Base-by-base conservation (phyloP, 805 yeast genomes). In the Yamadazyma scolyti region DNA sequence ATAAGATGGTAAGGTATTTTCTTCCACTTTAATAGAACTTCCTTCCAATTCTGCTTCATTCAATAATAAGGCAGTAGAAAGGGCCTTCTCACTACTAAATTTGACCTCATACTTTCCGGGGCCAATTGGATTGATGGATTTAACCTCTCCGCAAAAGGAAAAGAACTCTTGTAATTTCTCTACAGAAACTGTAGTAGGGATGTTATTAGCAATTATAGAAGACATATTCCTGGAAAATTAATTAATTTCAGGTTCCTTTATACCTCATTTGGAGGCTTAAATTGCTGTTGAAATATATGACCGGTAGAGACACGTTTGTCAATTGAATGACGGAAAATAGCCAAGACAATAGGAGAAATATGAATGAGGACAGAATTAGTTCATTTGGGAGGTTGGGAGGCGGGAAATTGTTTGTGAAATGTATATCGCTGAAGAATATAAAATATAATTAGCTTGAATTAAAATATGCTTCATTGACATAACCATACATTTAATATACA, bases 21-120 rank as follows among this genome's bases (percentile, higher is more conserved):
- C 55, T 40, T 37, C 60, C 43, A 82, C 80, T 20, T 57, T 51
- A 25, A 83, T 77, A 8, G 69, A 61, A 27, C 58, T 52, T 8
- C 81, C 79, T 23, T 75, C 84, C 27, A 84, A 68, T 52, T 81
- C 85, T 3, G 90, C 88, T 26, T 84, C 88, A 40, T 80, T 73
- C 33, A 83, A 62, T 31, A 83, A 61, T 9, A 80, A 52, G 0
- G 94, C 93, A 9, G 90, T 82, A 20, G 75, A 66, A 25, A 80
- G 71, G 2, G 93, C 94, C 37, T 72, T 68, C 5, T 72, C 56
- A 39, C 67, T 67, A 31, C 64, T 73, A 54, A 83, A 83, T 26
- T 49, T 62, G 20, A 83, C 75, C 35, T 62, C 62, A 35, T 68
- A 75, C 8, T 64, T 41, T n/a, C 57, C 49, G 13, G 50, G 52